Evolutionary conservation across 192 early-diverging fungal genomes (phyloP), one percentile per base, ranked within the genome.

Genomic region (Backusella circina): DNA sequence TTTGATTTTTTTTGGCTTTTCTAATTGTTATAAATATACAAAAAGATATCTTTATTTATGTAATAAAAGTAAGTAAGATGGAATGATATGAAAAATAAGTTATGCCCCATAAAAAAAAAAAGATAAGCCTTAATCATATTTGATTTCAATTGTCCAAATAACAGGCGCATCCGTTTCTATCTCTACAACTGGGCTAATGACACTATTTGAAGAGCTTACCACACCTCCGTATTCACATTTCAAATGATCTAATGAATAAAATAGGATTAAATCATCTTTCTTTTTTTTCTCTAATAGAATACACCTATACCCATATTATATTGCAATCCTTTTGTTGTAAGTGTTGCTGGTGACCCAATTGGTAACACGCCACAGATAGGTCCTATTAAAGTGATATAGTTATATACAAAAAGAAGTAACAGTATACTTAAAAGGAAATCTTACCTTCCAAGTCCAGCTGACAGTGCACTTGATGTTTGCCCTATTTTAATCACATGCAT

Each of bases 321-420:
- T 70, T 88, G 88, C 36, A 98, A 85, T 1, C 96, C 96, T 6
- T 39, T 75, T 1, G 95, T 96, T 0, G 90, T 90, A 44, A 94
- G 69, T 10, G 79, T 83, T 1, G 91, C 82, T 3, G 84, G 83
- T 1, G 88, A 88, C 9, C 91, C 91, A 35, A 98, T 81, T 13
- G 96, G 96, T 67, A 98, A 84, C 0, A 98, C 84, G 26, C 96
- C 96, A 76, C 96, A 98, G 0, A 91, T 93, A 2, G 95, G 94
- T 0, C 96, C 82, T 77, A 30, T 4, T 15, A 39, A 23, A 28
- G 9, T 6, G 12, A 28, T 13, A 28, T 61, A 8, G 54, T 61
- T 28, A 61, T 28, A 61, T 61, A 61, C 23, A 61, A 61, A 61
- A 28, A 61, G 13, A 12, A 3, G 26, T 57, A 10, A 23, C 23